phyloP scores from a whole-genome alignment of 495 filamentous ascomycete species.

The Aspergillus bridgeri region DNA sequence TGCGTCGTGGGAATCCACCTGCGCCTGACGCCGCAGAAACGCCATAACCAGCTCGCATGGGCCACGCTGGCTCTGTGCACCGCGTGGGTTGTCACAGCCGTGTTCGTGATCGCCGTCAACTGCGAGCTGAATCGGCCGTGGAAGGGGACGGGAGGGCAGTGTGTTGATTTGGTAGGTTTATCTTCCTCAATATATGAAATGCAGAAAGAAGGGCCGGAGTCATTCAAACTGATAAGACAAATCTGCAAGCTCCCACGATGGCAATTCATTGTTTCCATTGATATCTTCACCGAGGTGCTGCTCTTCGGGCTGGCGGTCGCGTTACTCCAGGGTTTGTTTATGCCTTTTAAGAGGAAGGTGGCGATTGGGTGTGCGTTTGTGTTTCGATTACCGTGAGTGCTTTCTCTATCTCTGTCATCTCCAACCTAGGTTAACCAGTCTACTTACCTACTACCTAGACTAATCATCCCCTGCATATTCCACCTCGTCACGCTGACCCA shows the following conservation, averaged over 20 bases:
- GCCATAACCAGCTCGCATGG: slow-evolving; percentile 37
- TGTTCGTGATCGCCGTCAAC: slow-evolving; percentile 35
- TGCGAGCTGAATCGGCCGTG: slow-evolving; percentile 42
- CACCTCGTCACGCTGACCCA: slow-evolving; percentile 24
- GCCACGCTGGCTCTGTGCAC: slow-evolving; percentile 33
- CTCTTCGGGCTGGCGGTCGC: slow-evolving; percentile 37
- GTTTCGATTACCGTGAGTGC: slow-evolving; percentile 42
- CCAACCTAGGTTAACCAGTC: background rate
- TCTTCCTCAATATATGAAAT: too few relatives aligned
- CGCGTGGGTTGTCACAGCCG: slow-evolving; percentile 32
- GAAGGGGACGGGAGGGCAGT: slow-evolving; percentile 31
- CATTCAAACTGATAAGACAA: too few relatives aligned
- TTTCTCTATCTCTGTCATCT: background rate
- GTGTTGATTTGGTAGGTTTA: slow-evolving; percentile 35
- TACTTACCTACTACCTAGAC: slow-evolving; percentile 15
- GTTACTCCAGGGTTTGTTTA: slow-evolving; percentile 40
- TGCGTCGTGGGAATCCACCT: slow-evolving; percentile 45
- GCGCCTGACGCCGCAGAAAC: slow-evolving; percentile 44
- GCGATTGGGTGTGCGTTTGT: slow-evolving; percentile 44
- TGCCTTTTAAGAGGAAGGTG: slow-evolving; percentile 37
- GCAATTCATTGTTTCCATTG: slow-evolving; percentile 41
- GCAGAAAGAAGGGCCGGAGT: too few relatives aligned
- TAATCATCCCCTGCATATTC: slow-evolving; percentile 31
- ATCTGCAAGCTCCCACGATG: slow-evolving; percentile 44
- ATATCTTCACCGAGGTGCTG: slow-evolving; percentile 40